Conservation (phyloP, 2,329 filamentous ascomycete species). For the Neofusicoccum laricinum region DNA sequence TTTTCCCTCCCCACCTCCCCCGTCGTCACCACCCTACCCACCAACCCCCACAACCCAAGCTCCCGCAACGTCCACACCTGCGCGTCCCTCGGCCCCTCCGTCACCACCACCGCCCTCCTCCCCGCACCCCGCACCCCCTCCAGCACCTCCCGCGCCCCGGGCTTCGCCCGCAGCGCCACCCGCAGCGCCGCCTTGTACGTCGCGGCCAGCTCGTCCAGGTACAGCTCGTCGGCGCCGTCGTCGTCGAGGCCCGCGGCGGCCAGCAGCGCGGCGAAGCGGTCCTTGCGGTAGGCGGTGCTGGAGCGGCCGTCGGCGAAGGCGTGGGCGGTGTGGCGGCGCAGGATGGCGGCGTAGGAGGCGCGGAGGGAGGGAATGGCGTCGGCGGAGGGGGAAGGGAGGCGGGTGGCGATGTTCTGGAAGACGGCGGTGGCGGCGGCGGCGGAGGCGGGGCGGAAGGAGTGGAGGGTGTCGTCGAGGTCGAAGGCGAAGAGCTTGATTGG, state of each 20-base stretch:
- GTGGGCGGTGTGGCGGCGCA: slow-evolving; percentile 33
- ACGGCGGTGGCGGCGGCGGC: slow-evolving; percentile 32
- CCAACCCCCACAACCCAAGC: too few relatives aligned
- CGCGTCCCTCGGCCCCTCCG: slow-evolving; percentile 48
- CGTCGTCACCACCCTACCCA: too few relatives aligned
- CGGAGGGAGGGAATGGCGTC: slow-evolving; percentile 23
- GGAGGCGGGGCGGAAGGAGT: slow-evolving; percentile 46
- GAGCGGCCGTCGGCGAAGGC: slow-evolving; percentile 47
- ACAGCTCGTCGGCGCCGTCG: slow-evolving; percentile 18
- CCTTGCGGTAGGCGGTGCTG: slow-evolving; percentile 43
- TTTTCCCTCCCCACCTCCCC: too few relatives aligned
- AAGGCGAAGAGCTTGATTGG: too few relatives aligned
- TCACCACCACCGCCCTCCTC: slow-evolving; percentile 46
- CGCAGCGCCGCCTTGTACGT: slow-evolving; percentile 33
- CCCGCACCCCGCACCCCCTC: slow-evolving; percentile 29
- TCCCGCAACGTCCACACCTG: slow-evolving; percentile 50
- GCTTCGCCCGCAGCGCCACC: slow-evolving; percentile 34
- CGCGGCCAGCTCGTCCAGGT: slow-evolving; percentile 23
- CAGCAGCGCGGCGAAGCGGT: slow-evolving; percentile 38
- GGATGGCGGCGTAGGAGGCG: slow-evolving; percentile 32
- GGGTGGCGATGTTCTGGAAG: slow-evolving; percentile 29
- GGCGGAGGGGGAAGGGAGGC: slow-evolving; percentile 18
- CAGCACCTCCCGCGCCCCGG: slow-evolving; percentile 37
- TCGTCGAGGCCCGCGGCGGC: slow-evolving; percentile 24
- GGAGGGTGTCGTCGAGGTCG: slow-evolving; percentile 50